Conservation (phyloP, 169 alveolate genomes). For the Plasmodium coatneyi region DNA sequence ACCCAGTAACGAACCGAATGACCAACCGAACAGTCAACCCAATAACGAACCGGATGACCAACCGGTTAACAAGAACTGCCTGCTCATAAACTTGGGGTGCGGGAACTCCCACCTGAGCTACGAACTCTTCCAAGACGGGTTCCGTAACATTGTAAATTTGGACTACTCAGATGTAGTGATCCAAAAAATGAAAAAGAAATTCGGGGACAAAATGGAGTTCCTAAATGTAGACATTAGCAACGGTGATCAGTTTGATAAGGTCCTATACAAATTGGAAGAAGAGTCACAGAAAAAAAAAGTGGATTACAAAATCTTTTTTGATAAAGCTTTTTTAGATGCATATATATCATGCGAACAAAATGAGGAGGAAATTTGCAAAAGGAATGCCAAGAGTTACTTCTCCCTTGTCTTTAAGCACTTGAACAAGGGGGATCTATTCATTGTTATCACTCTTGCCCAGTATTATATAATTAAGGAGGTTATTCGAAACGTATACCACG, state of each 20-base stretch:
- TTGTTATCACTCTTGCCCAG: conserved; percentile 81
- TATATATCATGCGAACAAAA: conserved; percentile 79
- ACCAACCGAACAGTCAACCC: neutral
- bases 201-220: conserved; percentile 62
- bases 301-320: conserved; percentile 80
- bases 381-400: conserved; percentile 79
- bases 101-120: conserved; percentile 81
- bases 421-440: conserved; percentile 78
- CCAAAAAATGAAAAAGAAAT: conserved; percentile 78
- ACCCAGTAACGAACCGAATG: neutral
- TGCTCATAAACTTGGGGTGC: conserved; percentile 81
- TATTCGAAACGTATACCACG: conserved; percentile 77
- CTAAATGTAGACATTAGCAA: conserved; percentile 78
- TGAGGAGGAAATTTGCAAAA: conserved; percentile 79
- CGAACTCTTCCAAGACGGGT: conserved; percentile 79
- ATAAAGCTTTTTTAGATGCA: conserved; percentile 86
- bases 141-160: conserved; percentile 68
- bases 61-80: conserved; percentile 35
- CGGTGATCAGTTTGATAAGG: conserved; percentile 2
- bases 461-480: conserved; percentile 81
- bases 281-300: conserved; percentile 24
- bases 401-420: conserved; percentile 73
- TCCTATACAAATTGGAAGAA: conserved; percentile 52
- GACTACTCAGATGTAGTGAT: conserved; percentile 81
- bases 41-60: neutral